Percentiles rank a stretch among this genome's conserved stretches.
Conservation (phyloP, 2,329 filamentous ascomycete genomes). For the Fusarium sp. region DNA sequence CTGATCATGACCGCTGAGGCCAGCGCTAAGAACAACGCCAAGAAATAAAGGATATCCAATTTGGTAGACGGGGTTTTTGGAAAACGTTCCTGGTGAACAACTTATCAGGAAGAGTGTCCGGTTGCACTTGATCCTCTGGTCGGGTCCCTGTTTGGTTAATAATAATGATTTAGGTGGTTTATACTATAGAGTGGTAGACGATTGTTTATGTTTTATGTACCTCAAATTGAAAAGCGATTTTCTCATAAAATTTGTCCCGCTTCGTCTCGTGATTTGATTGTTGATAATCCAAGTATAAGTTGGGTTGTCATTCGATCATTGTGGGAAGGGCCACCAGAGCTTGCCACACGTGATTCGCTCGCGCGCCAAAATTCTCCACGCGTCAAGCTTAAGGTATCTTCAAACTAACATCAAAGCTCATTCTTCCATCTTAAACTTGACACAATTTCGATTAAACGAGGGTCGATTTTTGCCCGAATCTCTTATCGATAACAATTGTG, state of each 20-base stretch:
- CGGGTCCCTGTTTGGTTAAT: constrained; percentile 33
- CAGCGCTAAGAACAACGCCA: constrained; percentile 77
- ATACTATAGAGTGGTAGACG: constrained; percentile 35
- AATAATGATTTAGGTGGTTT: constrained; percentile 43
- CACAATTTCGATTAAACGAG: not conserved
- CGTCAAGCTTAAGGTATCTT: constrained; percentile 9
- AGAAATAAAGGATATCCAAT: constrained; percentile 31
- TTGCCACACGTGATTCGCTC: constrained; percentile 38
- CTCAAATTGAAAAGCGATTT: constrained; percentile 45
- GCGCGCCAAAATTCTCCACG: constrained; percentile 43
- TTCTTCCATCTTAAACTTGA: constrained; percentile 1
- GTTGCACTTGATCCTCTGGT: constrained; percentile 17
- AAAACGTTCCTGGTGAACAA: constrained; percentile 37
- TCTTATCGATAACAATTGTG: not conserved
- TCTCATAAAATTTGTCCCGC: constrained; percentile 12
- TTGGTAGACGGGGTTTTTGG: constrained; percentile 24
- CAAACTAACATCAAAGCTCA: constrained; percentile 21
- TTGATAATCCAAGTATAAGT: not conserved
- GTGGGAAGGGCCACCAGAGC: constrained; percentile 4
- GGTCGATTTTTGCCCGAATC: not conserved
- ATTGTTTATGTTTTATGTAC: constrained; percentile 29
- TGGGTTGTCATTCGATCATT: not conserved
- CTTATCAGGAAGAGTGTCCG: constrained; percentile 15
- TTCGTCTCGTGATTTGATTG: not conserved
- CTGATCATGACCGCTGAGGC: constrained; percentile 80